Evolutionary conservation across 139 green algal species (phyloP), one percentile per base, ranked within the genome.

Genomic region (Marvania coccoides): DNA sequence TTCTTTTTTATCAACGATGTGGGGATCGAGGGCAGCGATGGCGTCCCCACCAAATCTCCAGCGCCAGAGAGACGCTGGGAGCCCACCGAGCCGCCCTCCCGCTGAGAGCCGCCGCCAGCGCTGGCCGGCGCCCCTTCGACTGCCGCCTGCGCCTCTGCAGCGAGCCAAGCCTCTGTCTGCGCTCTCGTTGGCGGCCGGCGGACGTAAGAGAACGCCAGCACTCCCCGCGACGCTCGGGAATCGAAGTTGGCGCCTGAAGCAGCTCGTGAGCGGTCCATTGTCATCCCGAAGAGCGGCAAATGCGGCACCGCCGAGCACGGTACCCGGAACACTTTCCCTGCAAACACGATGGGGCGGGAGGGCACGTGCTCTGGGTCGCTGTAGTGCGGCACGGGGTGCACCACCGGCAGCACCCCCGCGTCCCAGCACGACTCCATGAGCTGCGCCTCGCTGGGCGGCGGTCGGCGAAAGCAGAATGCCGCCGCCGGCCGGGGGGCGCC

Each of bases 381-480:
- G 37, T 85, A 94, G 65, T 83, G 84, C 2, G 83, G 70, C n/a
- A 69, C 58, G 47, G 63, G 61, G 53, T 87, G 71, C 33, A 87
- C 60, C 12, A 85, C 59, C 2, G 66, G 65, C 53, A 46, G 58
- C 31, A 83, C 40, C 9, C 62, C 75, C 19, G 71, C 64, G 58
- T 65, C 38, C 10, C 45, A 35, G 33, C 42, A 54, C 33, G 31
- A 73, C 8, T 30, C 33, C 0, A 56, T 59, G 28, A 90, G 65
- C 47, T 87, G 51, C 9, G 42, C 58, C 46, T 79, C 15, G 14
- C 61, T 64, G 6, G 57, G 66, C 24, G 66, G 57, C 2, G 29
- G 29, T 8, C 37, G 63, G 10, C 54, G 63, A 3, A 19, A 54
- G 45, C 53, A 55, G 66, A 46, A 54, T 34, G 39, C 60, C 12